A percentile compares a stretch with the other conserved stretches of the same genome.
phyloP scores from a whole-genome alignment of 345 rosid species.

The Jatropha curcas region DNA sequence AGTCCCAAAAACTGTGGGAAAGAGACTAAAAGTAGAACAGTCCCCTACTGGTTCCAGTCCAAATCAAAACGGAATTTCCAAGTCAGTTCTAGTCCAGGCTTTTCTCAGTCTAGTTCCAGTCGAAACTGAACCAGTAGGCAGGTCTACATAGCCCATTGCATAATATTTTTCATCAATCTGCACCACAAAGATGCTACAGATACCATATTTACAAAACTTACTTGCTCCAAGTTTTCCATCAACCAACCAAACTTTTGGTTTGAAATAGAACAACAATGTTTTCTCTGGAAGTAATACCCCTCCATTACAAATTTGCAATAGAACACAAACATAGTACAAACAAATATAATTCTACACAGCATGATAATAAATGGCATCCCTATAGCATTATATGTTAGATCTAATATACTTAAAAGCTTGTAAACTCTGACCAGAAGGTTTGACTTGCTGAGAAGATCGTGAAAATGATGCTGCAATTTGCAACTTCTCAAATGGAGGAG shows the following conservation, averaged over 20 bases:
- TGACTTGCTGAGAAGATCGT: conserved; percentile 33
- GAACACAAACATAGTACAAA: neutral
- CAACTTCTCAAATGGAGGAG: conserved; percentile 88
- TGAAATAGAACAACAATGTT: neutral
- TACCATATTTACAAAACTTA: neutral
- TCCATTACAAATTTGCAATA: neutral
- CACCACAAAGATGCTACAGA: neutral
- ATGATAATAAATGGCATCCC: neutral
- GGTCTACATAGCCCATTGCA: no score
- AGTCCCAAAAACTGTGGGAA: no score
- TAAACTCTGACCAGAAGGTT: conserved; percentile 30
- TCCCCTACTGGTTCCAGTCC: no score
- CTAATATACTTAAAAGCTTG: neutral
- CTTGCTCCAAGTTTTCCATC: neutral
- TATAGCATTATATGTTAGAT: no score
- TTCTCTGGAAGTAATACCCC: neutral
- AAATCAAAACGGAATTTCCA: no score
- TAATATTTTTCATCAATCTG: neutral
- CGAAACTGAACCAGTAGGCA: no score
- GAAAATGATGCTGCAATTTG: conserved; percentile 44
- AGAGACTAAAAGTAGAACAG: no score
- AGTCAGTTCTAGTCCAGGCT: no score
- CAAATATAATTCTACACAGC: neutral
- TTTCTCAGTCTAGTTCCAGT: no score
- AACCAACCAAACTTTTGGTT: neutral